phyloP scores from a whole-genome alignment of 306 rosid genomes.

The Medicago lupulina region DNA sequence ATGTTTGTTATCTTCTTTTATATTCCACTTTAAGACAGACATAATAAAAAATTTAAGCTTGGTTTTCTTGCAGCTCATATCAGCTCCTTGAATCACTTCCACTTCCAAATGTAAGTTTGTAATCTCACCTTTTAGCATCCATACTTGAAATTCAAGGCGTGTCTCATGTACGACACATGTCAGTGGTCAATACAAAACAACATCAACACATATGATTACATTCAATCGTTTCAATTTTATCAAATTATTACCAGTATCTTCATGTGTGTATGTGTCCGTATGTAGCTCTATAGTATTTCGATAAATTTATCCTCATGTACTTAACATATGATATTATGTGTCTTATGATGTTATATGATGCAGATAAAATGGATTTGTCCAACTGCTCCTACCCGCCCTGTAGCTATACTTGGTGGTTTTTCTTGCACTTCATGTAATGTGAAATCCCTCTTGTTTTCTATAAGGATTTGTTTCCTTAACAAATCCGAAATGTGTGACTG shows the following conservation, averaged over 20 bases:
- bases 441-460: conserved; percentile 26
- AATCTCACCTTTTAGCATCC: neutral
- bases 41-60: conserved; percentile 36
- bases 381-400: conserved; percentile 94
- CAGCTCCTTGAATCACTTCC: conserved; percentile 87
- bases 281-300: neutral
- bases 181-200: too few relatives aligned
- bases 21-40: neutral
- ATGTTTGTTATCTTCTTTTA: conserved; percentile 1
- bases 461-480: neutral
- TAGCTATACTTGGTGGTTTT: conserved; percentile 78
- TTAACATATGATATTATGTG: neutral
- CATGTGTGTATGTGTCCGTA: too few relatives aligned
- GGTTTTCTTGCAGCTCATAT: conserved; percentile 71
- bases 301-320: conserved; percentile 22
- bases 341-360: conserved; percentile 40
- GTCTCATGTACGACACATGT: neutral
- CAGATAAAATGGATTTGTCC: conserved; percentile 99
- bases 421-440: conserved; percentile 84
- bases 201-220: neutral
- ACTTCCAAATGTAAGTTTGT: conserved; percentile 81
- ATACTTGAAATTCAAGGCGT: neutral
- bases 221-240: neutral
- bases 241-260: neutral
- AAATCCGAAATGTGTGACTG: neutral